Base-by-base conservation (phyloP, 1,139 yeast species). In the Candida glucosophila region DNA sequence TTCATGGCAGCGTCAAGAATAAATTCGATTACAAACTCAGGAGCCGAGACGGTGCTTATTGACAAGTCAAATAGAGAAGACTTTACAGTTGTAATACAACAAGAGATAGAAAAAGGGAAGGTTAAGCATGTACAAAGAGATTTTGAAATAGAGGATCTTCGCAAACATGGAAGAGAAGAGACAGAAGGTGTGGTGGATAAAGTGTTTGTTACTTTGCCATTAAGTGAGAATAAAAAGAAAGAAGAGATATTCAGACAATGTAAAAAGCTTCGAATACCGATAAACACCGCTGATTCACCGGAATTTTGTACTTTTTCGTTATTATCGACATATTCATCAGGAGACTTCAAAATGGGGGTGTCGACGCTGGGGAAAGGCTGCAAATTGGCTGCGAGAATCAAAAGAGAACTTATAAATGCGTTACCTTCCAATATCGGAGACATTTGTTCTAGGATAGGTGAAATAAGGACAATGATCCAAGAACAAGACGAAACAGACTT, bases 321-420 rank as follows among this genome's bases (percentile, higher is more conserved):
- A 30, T 58, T 85, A 19, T 82, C 96, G 0, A 73, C 90, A 0
- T 72, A 70, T 44, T 55, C 58, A 1, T 74, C 77, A 29, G 93
- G 93, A 2, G 76, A 73, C 33, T 73, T 88, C 52, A 92, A 82
- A 49, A 42, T 88, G 27, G 94, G 95, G 1, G 74, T 88, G 5
- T 76, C 92, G 6, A 88, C 97, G 0, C 70, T 76, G 19, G 95
- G 96, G 1, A 81, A 81, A 50, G 96, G 97, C 2, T 88, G 96
- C 53, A 73, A 85, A 32, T 58, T 88, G 29, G 94, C 95, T 1
- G 72, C 77, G 31, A 63, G 95, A 37, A 68, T 88, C 42, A 78
- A 76, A 41, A 58, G 97, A 33, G 94, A 83, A 39, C 55, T 85
- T 17, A 73, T 74, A 2, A 60, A 70, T 26, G 52, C 67, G 5